These are phyloP conservation scores for Melaleuca alternifolia DNA, from an alignment of 345 rosid species.

Conservation along the genomic window DNA sequence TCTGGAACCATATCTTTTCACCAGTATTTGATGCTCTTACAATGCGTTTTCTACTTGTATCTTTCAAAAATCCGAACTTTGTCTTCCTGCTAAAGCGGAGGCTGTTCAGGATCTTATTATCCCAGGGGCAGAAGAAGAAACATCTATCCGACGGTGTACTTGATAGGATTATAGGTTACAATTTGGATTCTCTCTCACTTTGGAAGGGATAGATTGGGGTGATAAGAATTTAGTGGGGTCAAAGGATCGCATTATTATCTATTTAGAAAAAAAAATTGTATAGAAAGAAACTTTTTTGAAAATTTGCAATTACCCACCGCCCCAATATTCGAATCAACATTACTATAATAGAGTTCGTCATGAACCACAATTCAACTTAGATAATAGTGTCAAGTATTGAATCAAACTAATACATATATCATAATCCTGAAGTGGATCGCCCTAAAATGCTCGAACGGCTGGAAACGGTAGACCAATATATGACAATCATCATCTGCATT, in stretches of 20 bases:
- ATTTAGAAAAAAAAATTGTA: background rate
- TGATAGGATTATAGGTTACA: background rate
- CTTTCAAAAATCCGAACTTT: background rate
- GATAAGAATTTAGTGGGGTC: background rate
- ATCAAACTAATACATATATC: background rate
- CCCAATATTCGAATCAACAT: background rate
- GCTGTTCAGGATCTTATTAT: background rate
- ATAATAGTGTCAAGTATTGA: accelerated
- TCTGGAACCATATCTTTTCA: background rate
- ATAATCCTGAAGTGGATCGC: background rate
- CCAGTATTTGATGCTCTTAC: background rate
- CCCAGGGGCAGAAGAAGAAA: background rate
- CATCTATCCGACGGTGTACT: background rate
- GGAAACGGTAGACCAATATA: too few species aligned
- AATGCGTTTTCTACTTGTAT: background rate
- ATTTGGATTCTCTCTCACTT: background rate
- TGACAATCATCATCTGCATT: background rate
- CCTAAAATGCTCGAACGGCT: accelerated
- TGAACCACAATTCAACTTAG: accelerated
- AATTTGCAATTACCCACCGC: background rate
- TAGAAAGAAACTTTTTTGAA: background rate
- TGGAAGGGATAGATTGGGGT: background rate
- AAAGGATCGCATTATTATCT: background rate
- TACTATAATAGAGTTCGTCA: background rate
- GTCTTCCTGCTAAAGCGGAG: background rate